A percentile compares a stretch with the other conserved stretches of the same genome.
phyloP scores from a whole-genome alignment of 208 protist genomes.

The Phytomonas sp. region DNA sequence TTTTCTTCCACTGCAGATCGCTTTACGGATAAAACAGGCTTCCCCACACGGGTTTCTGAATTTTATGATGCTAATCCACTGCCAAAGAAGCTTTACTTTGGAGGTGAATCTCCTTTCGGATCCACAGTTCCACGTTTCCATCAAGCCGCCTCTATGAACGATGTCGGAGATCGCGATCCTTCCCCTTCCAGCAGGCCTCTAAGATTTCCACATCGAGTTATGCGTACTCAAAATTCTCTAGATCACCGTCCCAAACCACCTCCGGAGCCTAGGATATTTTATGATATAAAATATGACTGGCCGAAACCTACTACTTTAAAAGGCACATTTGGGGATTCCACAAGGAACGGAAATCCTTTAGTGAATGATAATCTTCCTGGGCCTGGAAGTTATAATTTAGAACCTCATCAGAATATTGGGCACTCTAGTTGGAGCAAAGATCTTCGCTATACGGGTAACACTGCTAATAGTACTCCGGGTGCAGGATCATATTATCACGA shows the following conservation, averaged over 20 bases:
- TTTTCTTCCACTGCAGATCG: constrained; percentile 50
- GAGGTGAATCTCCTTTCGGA: constrained; percentile 48
- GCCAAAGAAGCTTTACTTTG: constrained; percentile 15
- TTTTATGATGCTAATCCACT: neutral
- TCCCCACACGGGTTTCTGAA: constrained; percentile 14
- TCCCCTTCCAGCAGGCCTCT: neutral
- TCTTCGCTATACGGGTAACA: constrained; percentile 37
- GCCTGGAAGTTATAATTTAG: neutral
- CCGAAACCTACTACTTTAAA: constrained; percentile 43
- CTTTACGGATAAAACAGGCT: constrained; percentile 22
- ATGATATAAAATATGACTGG: constrained; percentile 69
- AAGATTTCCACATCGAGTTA: neutral
- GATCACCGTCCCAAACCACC: constrained; percentile 4
- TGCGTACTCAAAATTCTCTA: neutral
- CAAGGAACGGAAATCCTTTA: neutral
- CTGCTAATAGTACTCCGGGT: constrained; percentile 19
- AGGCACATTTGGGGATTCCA: constrained; percentile 40
- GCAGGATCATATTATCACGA: constrained; percentile 56
- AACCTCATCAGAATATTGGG: neutral
- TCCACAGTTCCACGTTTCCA: constrained; percentile 56
- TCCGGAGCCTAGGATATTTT: constrained; percentile 20
- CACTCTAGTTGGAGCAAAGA: constrained; percentile 52
- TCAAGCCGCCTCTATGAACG: neutral
- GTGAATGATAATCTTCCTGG: neutral
- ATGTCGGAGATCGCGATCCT: neutral